Conservation (phyloP, 1,139 yeast species). For the Scheffersomyces parashehatae region DNA sequence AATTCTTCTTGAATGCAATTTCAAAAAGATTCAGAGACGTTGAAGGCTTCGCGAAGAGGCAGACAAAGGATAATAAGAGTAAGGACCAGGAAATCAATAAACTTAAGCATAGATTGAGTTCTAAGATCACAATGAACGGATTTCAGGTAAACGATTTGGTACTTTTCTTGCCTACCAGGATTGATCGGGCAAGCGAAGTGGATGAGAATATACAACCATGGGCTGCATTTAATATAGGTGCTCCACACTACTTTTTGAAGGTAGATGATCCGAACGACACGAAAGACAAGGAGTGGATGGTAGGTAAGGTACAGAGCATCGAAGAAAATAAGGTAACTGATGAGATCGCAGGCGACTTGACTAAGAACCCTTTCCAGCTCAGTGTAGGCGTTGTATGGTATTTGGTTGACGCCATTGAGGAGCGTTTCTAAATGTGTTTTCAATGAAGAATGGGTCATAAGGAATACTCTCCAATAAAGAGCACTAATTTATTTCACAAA, state of each 20-base stretch:
- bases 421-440: conserved; percentile 4
- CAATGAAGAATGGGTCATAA: too few relatives aligned
- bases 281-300: conserved; percentile 65
- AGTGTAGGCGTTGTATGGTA: conserved; percentile 53
- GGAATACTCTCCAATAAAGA: too few relatives aligned
- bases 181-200: conserved; percentile 29
- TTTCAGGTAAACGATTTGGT: conserved; percentile 77
- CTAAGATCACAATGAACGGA: conserved; percentile 63
- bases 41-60: conserved; percentile 84
- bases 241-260: conserved; percentile 72
- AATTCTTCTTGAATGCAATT: conserved; percentile 62
- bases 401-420: conserved; percentile 48
- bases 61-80: conserved; percentile 71
- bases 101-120: conserved; percentile 35
- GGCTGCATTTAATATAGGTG: conserved; percentile 85
- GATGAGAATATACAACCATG: conserved; percentile 55
- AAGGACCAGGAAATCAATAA: conserved; percentile 46
- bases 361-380: conserved; percentile 50
- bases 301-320: conserved; percentile 58
- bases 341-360: conserved; percentile 28
- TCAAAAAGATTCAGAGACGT: conserved; percentile 83
- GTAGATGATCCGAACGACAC: conserved; percentile 22
- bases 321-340: conserved; percentile 47
- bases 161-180: conserved; percentile 75
- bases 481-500: background rate